Evolutionary conservation across 441 rosid species (phyloP), one percentile per base, ranked within the genome.

Genomic region (Erodium trifolium): DNA sequence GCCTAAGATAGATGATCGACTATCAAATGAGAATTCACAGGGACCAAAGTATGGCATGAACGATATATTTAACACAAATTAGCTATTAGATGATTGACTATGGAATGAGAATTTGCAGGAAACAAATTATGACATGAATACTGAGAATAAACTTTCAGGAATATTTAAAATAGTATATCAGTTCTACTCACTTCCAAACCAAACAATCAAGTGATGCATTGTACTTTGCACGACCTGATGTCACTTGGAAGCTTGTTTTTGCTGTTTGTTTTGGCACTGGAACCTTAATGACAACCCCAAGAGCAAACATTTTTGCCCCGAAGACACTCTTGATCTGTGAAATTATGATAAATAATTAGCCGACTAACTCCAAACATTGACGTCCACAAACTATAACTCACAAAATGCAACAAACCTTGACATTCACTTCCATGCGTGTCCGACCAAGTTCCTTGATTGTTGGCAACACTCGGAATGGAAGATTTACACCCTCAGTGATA

Each of bases 201-300:
- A 47, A 81, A 86, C 98, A 94, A 79, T 92, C 98, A 74, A 87
- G 85, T 39, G 96, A 79, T 68, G 99, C 97, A 81, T 94, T 94
- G 75, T 94, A 94, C 82, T 94, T 92, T 8, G 97, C 99, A 65
- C 90, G 87, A 75, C 99, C 98, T 3, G 93, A 86, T 64, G 98
- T 87, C 73, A 88, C 98, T 82, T 88, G 99, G 87, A 92, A 94
- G 81, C 84, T 94, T 65, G 98, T 87, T 74, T 94, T 94, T 2
- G 99, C 98, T 14, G 99, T 94, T 83, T 92, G 98, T 78, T 94
- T 94, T 19, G 98, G 98, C 51, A 94, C 99, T 60, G 96, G 99
- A 78, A 90, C 84, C 81, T 94, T 94, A 74, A 94, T 88, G 64
- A 94, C 93, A 35, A 92, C 99, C 45, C 99, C 99, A 45, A 94